phyloP scores from a whole-genome alignment of 441 rosid genomes.

The Adansonia grandidieri region DNA sequence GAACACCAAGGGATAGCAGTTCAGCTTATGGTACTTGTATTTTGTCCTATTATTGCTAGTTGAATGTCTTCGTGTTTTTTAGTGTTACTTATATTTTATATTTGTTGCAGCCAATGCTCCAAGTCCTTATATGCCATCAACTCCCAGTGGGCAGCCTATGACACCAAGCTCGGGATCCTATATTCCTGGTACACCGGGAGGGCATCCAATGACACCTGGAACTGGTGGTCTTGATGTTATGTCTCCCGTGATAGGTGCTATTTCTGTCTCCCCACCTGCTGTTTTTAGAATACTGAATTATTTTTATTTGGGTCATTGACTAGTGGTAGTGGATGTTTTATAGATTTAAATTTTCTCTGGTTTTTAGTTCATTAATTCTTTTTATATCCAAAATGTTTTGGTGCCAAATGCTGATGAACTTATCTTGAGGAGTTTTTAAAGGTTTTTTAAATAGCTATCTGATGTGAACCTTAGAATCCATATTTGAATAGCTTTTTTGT shows the following conservation, averaged over 20 bases:
- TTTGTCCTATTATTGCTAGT: conserved; percentile 19
- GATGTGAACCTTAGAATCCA: not conserved
- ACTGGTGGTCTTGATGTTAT: conserved; percentile 85
- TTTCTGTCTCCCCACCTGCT: conserved; percentile 4
- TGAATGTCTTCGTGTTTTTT: not conserved
- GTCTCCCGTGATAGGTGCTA: conserved; percentile 79
- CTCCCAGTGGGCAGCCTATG: conserved; percentile 95
- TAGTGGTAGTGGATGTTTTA: not conserved
- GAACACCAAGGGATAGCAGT: conserved; percentile 89
- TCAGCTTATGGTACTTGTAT: conserved; percentile 65
- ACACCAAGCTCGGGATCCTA: conserved; percentile 82
- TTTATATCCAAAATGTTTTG: not conserved
- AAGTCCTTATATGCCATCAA: conserved; percentile 90
- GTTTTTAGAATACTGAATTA: not conserved
- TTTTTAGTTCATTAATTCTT: not conserved
- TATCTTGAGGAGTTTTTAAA: not conserved
- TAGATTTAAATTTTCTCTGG: not conserved
- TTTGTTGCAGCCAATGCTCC: conserved; percentile 79
- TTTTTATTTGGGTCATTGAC: not conserved
- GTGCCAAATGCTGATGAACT: not conserved
- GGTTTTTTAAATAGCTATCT: not conserved
- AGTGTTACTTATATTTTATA: conserved; percentile 24
- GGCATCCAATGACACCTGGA: conserved; percentile 99
- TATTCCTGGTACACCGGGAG: conserved; percentile 97
- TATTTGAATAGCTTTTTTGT: not conserved